These are phyloP conservation scores for Gossypium lobatum DNA, from an alignment of 441 rosid genomes.

Conservation along the genomic window DNA sequence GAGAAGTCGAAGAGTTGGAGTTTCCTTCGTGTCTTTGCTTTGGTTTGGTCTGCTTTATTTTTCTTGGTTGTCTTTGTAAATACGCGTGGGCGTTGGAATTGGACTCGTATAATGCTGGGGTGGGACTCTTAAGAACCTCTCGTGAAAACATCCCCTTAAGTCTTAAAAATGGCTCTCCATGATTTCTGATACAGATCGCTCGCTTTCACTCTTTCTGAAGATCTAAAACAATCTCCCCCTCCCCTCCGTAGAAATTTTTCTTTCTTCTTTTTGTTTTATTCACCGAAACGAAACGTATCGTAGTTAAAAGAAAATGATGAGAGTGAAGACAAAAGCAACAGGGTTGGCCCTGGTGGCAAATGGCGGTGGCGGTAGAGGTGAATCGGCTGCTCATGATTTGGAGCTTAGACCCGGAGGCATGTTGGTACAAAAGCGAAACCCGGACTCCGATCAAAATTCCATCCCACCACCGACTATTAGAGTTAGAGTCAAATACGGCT, in stretches of 20 bases:
- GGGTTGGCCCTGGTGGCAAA: conserved; percentile 33
- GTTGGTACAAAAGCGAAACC: conserved; percentile 79
- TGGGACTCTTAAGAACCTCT: conserved; percentile 15
- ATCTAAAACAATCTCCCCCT: conserved; percentile 25
- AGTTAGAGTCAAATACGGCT: conserved; percentile 81
- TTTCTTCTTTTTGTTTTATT: neutral
- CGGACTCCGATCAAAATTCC: conserved; percentile 59
- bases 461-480: conserved; percentile 79
- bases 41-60: no score
- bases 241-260: neutral
- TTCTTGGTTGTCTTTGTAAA: neutral
- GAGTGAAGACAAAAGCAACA: conserved; percentile 49
- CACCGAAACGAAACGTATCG: no score
- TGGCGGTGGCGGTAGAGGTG: conserved; percentile 31
- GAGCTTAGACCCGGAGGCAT: conserved; percentile 96
- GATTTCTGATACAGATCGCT: conserved; percentile 36
- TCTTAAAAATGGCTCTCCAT: conserved; percentile 1
- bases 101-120: conserved; percentile 42
- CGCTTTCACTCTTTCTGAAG: conserved; percentile 18
- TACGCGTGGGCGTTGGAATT: conserved; percentile 36
- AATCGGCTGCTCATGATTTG: conserved; percentile 57
- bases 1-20: conserved; percentile 8
- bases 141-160: conserved; percentile 18
- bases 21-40: conserved; percentile 15
- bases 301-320: conserved; percentile 49